Base-by-base conservation (phyloP, 352 stramenopile genomes). In the Pythium vanterpoolii region DNA sequence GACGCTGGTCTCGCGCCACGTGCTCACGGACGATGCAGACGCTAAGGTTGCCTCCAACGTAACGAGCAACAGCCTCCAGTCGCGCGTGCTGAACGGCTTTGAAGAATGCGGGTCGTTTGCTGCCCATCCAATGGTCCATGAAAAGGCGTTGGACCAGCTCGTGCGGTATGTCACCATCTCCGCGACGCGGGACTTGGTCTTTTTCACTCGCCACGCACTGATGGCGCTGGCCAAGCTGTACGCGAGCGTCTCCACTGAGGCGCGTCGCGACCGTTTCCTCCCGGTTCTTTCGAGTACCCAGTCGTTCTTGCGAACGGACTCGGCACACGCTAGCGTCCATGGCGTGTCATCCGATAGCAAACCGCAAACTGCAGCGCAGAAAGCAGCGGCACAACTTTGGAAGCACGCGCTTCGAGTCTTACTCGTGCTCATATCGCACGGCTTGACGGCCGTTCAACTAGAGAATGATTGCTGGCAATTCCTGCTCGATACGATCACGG, bases 11-110 rank as follows among this genome's bases (percentile, higher is more conserved):
- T 69, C 72, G n/a, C 79, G 76, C 9, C 85, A 93, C 56, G 82
- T 93, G 10, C 64, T 93, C 23, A 66, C 53, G 5, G 61, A 63
- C 8, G 56, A 68, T 27, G 45, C 56, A 2, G 70, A 70, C 21
- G 50, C 55, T 18, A 76, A 78, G 24, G 66, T 68, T 27, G 53
- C 60, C 9, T 52, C 75, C 9, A 89, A 84, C 47, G 78, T 92
- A 40, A 89, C 79, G 16, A 89, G 75, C n/a, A 93, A 89, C 60
- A 92, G 81, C 24, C 70, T 95, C 11, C 83, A 91, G 63, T 90
- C 83, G 1, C 77, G 85, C 8, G 82, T 95, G 14, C 68, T 95
- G 11, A 93, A 95, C 28, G 82, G 79, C 3, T 95, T 90, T 38
- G 86, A 95, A 68, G 86, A 92, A 31, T 95, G 83, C 46, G 71